Conservation (phyloP, 2,329 filamentous ascomycete genomes). For the Didymella sp. region DNA sequence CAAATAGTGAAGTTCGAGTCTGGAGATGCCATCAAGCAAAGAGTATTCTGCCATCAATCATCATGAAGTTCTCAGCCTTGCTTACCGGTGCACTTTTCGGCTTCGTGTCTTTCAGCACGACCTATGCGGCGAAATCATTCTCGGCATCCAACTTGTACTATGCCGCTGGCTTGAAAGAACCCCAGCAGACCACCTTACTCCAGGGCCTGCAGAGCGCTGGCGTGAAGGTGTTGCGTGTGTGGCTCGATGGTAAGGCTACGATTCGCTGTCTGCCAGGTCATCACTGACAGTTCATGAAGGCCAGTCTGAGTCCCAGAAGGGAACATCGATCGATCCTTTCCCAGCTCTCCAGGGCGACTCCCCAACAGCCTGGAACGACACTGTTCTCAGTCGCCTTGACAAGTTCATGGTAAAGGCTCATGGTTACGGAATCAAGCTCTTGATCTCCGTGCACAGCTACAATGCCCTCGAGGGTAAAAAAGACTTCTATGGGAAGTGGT, state of each 20-base stretch:
- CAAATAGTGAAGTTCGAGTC: background rate
- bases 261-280: background rate
- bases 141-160: conserved; percentile 18
- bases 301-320: conserved; percentile 15
- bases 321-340: conserved; percentile 16
- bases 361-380: conserved; percentile 15
- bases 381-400: conserved; percentile 20
- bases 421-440: conserved; percentile 21
- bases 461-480: conserved; percentile 20
- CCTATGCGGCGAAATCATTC: conserved; percentile 13
- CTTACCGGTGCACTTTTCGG: conserved; percentile 5
- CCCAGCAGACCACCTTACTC: conserved; percentile 4
- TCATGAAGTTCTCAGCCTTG: conserved; percentile 6
- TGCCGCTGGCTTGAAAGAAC: conserved; percentile 13
- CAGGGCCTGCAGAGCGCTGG: conserved; percentile 16
- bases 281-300: conserved; percentile 6
- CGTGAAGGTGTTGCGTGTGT: conserved; percentile 17
- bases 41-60: background rate
- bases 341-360: conserved; percentile 11
- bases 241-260: conserved; percentile 9
- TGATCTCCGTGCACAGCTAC: conserved; percentile 21
- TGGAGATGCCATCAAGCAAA: background rate
- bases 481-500: conserved; percentile 24
- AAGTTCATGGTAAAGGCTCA: conserved; percentile 20
- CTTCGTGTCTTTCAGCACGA: conserved; percentile 5